phyloP scores from a whole-genome alignment of 768 basidiomycete species.

The Peribolospora kevripleyi region DNA sequence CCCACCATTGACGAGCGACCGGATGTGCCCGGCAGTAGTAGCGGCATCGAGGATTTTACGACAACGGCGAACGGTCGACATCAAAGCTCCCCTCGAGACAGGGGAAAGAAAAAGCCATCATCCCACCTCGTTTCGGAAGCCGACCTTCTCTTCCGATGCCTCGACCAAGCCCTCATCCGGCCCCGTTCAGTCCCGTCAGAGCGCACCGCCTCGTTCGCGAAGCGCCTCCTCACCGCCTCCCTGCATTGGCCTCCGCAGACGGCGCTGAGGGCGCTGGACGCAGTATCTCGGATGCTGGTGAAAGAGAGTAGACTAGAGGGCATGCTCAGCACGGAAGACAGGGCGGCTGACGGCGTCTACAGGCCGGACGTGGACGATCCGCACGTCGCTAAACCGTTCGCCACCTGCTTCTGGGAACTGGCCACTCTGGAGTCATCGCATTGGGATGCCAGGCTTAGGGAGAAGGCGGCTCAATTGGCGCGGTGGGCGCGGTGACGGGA shows the following conservation, averaged over 20 bases:
- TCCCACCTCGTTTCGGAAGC: conserved; percentile 15
- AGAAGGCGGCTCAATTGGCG: conserved; percentile 29
- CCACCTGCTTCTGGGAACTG: conserved; percentile 68
- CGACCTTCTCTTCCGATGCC: conserved; percentile 57
- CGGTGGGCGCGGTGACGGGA: conserved; percentile 1
- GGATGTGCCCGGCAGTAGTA: conserved; percentile 14
- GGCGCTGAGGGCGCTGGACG: conserved; percentile 43
- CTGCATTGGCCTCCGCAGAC: conserved; percentile 53
- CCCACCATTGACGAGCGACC: conserved; percentile 37
- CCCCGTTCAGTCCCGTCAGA: conserved; percentile 33
- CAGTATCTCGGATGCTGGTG: conserved; percentile 44
- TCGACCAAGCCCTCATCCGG: conserved; percentile 48
- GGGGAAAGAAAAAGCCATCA: conserved; percentile 4
- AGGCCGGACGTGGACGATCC: conserved; percentile 71
- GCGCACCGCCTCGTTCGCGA: conserved; percentile 75
- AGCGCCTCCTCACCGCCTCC: conserved; percentile 59
- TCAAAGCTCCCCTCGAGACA: conserved; percentile 7
- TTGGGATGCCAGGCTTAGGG: conserved; percentile 40
- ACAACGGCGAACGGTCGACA: conserved; percentile 6
- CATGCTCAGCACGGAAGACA: conserved; percentile 65
- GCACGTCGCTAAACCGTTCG: conserved; percentile 35
- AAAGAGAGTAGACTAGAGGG: conserved; percentile 61
- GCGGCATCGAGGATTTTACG: conserved; percentile 9
- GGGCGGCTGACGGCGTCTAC: conserved; percentile 61
- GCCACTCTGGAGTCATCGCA: conserved; percentile 30